A percentile compares a stretch with the other conserved stretches of the same genome.
phyloP scores from a whole-genome alignment of 495 filamentous ascomycete genomes.

The Lasiosphaeriaceae sp. region DNA sequence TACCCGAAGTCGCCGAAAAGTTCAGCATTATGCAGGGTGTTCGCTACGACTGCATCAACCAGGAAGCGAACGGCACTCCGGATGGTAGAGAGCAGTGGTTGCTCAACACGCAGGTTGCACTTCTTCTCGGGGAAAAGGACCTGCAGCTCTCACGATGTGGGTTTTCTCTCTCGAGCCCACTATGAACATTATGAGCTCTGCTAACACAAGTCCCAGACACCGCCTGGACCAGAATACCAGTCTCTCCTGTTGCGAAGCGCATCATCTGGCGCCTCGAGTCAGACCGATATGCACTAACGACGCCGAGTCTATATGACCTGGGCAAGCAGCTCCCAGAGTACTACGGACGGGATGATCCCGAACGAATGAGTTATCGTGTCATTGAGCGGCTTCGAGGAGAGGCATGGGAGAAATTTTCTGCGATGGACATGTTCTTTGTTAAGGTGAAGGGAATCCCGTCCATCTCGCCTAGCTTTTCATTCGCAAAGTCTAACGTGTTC shows the following conservation, averaged over 20 bases:
- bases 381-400: slow-evolving; percentile 38
- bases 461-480: background rate
- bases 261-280: slow-evolving; percentile 48
- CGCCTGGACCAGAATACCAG: slow-evolving; percentile 60
- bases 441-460: slow-evolving; percentile 45
- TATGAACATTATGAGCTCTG: background rate
- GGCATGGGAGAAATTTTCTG: slow-evolving; percentile 46
- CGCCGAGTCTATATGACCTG: slow-evolving; percentile 39
- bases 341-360: slow-evolving; percentile 39
- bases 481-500: slow-evolving; percentile 20
- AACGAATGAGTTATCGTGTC: slow-evolving; percentile 31
- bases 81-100: slow-evolving; percentile 65
- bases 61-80: slow-evolving; percentile 40
- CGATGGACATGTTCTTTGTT: slow-evolving; percentile 70
- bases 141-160: slow-evolving; percentile 67
- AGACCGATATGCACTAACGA: slow-evolving; percentile 45
- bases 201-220: slow-evolving; percentile 47
- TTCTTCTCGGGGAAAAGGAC: slow-evolving; percentile 73
- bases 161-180: slow-evolving; percentile 23
- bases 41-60: slow-evolving; percentile 51
- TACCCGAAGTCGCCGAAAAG: slow-evolving; percentile 42
- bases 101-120: slow-evolving; percentile 70
- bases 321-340: slow-evolving; percentile 41
- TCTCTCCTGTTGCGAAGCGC: slow-evolving; percentile 42
- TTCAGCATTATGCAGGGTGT: slow-evolving; percentile 49